Conservation (phyloP, 2,329 filamentous ascomycete genomes). For the Colletotrichum phormii region DNA sequence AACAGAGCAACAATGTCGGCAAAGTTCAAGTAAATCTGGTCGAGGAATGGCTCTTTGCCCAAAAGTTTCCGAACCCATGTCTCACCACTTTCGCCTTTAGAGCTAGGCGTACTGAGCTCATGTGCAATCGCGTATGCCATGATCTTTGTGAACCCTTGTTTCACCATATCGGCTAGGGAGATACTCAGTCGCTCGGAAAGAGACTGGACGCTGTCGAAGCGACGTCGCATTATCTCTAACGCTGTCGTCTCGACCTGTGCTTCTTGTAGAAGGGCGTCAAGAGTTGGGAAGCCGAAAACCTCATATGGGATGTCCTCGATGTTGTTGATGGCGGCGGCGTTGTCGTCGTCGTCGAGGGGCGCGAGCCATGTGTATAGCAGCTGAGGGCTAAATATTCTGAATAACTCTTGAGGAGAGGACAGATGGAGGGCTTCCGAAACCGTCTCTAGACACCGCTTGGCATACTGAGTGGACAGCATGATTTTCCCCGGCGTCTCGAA, state of each 20-base stretch:
- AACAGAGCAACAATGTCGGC: constrained; percentile 81
- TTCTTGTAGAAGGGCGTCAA: constrained; percentile 76
- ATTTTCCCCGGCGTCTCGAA: constrained; percentile 90
- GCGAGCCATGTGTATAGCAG: constrained; percentile 92
- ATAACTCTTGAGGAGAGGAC: constrained; percentile 75
- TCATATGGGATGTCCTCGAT: constrained; percentile 82
- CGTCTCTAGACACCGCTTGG: constrained; percentile 74
- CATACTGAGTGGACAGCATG: constrained; percentile 73
- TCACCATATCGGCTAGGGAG: constrained; percentile 68
- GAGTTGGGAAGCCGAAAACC: constrained; percentile 82
- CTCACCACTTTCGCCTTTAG: constrained; percentile 68
- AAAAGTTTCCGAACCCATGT: constrained; percentile 75
- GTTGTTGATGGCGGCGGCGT: constrained; percentile 51
- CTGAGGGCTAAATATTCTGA: constrained; percentile 87
- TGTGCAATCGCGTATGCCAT: constrained; percentile 87
- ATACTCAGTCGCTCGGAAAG: constrained; percentile 69
- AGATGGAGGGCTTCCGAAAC: constrained; percentile 76
- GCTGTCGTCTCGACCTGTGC: constrained; percentile 83
- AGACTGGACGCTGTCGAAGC: constrained; percentile 70
- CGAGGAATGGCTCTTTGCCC: constrained; percentile 73
- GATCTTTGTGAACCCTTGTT: constrained; percentile 78
- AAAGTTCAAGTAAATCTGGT: constrained; percentile 76
- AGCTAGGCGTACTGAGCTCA: constrained; percentile 67
- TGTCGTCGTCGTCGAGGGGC: constrained; percentile 29
- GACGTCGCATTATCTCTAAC: constrained; percentile 84